These are phyloP conservation scores for Pleomassaria siparia DNA, from an alignment of 2,329 filamentous ascomycete genomes.

Conservation along the genomic window DNA sequence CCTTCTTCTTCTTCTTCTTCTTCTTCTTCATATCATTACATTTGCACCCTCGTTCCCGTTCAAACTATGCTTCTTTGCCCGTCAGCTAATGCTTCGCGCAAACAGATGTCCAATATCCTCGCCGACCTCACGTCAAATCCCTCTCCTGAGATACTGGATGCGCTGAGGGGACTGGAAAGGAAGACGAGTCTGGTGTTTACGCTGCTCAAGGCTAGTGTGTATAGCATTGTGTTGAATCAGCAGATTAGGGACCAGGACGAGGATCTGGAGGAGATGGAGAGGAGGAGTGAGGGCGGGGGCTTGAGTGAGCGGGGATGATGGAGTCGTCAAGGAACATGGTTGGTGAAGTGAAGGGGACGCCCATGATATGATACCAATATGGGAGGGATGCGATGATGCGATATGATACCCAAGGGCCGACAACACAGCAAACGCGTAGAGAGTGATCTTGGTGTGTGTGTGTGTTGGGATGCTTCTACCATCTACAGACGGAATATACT, in stretches of 20 bases:
- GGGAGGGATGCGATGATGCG: neutral
- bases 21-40: conserved; percentile 1
- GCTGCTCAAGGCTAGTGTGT: conserved; percentile 94
- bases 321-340: conserved; percentile 28
- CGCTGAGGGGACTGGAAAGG: conserved; percentile 82
- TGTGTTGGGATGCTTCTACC: conserved; percentile 2
- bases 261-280: conserved; percentile 27
- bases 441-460: neutral
- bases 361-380: neutral
- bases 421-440: neutral
- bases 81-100: too few species aligned
- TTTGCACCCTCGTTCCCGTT: conserved; percentile 2
- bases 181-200: conserved; percentile 96
- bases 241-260: conserved; percentile 54
- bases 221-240: conserved; percentile 97
- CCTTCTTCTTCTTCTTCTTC: conserved; percentile 2
- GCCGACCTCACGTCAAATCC: conserved; percentile 66
- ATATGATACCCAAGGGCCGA: conserved; percentile 18
- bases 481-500: conserved; percentile 15
- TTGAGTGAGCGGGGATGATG: conserved; percentile 2
- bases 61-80: too few species aligned
- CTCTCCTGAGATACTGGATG: conserved; percentile 76
- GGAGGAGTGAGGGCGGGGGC: conserved; percentile 26
- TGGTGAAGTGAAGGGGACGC: conserved; percentile 7
- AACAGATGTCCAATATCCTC: conserved; percentile 59